Conservation (phyloP, 441 rosid genomes). For the Corymbia calophylla region DNA sequence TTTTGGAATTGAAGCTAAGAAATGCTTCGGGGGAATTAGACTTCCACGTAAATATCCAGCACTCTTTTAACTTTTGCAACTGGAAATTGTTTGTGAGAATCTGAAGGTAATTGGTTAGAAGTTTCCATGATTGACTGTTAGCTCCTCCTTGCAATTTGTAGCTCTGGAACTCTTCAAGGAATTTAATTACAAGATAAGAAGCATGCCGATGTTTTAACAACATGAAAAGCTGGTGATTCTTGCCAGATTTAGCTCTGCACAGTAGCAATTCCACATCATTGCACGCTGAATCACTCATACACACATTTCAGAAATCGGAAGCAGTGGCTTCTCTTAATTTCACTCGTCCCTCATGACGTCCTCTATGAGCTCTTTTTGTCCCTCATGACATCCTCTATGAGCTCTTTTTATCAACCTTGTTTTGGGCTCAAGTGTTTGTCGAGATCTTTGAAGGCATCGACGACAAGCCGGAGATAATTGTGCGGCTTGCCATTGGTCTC, state of each 20-base stretch:
- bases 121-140: not conserved
- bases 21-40: not conserved
- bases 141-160: not conserved
- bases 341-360: not conserved
- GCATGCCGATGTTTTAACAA: not conserved
- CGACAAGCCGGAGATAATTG: not conserved
- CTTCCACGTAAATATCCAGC: not conserved
- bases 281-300: not conserved
- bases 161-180: not conserved
- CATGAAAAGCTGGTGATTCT: not conserved
- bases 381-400: not conserved
- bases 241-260: not conserved
- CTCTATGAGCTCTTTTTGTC: not conserved
- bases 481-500: not conserved
- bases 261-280: not conserved
- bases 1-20: not conserved
- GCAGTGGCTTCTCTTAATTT: not conserved
- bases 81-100: not conserved
- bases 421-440: not conserved
- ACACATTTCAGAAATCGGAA: not conserved
- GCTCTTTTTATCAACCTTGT: not conserved
- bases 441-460: not conserved
- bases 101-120: not conserved
- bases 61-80: not conserved
- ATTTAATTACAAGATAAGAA: not conserved